Evolutionary conservation across 75 land plant species (phyloP).

Genomic region (Pinus taeda): DNA sequence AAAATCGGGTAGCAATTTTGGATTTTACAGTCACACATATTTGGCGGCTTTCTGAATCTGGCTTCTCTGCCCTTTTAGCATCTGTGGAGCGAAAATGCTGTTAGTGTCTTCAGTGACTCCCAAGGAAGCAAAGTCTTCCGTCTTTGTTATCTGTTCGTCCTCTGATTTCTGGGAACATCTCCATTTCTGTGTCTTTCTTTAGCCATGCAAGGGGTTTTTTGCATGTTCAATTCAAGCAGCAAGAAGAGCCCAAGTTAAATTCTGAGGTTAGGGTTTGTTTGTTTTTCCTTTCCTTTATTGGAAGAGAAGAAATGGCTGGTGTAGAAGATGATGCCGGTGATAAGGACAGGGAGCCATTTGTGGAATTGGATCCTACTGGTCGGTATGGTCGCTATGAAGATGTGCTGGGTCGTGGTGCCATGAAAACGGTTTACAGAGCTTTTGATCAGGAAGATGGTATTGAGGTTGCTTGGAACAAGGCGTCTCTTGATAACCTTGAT

Average conservation of each 20-base stretch:
- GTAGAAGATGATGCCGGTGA: too few species aligned
- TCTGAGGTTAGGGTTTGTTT: too few species aligned
- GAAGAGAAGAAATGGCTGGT: not conserved
- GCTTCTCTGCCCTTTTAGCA: too few species aligned
- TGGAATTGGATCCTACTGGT: constrained; percentile 70
- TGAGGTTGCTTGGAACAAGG: constrained; percentile 90
- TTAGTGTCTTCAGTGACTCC: not conserved
- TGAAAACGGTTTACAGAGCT: constrained; percentile 72
- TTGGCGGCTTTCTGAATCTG: too few species aligned
- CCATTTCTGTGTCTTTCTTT: too few species aligned
- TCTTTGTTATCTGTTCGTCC: constrained; percentile 10
- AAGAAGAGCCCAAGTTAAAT: too few species aligned
- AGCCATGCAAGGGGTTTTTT: too few species aligned
- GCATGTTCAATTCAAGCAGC: too few species aligned
- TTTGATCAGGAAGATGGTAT: constrained; percentile 76
- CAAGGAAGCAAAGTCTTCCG: constrained; percentile 6
- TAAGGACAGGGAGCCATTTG: constrained; percentile 39
- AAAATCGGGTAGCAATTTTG: too few species aligned
- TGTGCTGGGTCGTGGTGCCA: constrained; percentile 62
- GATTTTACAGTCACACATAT: too few species aligned
- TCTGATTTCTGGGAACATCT: constrained; percentile 9
- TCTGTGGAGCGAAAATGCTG: not conserved
- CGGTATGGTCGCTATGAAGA: constrained; percentile 73
- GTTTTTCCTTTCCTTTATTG: too few species aligned
- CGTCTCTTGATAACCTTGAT: constrained; percentile 26